These are phyloP conservation scores for Acacia confusa DNA, from an alignment of 306 rosid species.

Conservation along the genomic window DNA sequence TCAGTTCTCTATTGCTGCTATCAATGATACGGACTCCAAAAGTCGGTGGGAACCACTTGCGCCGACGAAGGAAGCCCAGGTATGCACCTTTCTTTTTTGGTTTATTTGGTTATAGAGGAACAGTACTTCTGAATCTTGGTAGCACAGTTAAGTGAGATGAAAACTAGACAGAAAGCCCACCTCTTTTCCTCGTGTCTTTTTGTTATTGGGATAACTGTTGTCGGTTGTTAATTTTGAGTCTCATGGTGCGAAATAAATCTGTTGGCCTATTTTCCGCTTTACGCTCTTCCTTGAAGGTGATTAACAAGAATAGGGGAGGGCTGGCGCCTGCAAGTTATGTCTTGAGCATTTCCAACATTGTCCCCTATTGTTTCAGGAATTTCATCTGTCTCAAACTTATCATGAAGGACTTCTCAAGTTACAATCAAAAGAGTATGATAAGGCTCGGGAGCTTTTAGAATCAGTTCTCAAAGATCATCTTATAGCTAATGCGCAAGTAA, in stretches of 20 bases:
- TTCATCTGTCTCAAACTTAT: constrained; percentile 88
- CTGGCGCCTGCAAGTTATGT: not conserved
- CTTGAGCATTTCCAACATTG: not conserved
- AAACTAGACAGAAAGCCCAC: not conserved
- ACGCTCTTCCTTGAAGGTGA: not conserved
- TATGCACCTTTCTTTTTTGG: constrained; percentile 22
- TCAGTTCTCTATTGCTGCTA: constrained; percentile 95
- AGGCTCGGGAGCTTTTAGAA: constrained; percentile 80
- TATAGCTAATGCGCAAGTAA: constrained; percentile 67
- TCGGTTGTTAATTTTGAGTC: not conserved
- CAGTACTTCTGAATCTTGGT: constrained; percentile 1
- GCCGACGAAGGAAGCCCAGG: constrained; percentile 99
- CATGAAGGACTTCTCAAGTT: constrained; percentile 89
- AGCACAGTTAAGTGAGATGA: not conserved
- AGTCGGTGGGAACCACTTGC: constrained; percentile 91
- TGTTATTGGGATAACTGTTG: not conserved
- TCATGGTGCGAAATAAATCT: not conserved
- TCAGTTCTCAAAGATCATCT: constrained; percentile 84
- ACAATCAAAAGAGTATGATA: constrained; percentile 80
- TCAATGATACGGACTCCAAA: constrained; percentile 82
- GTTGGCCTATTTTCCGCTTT: not conserved
- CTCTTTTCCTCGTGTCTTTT: not conserved
- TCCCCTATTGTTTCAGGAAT: constrained; percentile 63
- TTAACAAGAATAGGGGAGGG: not conserved
- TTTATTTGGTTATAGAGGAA: not conserved